These are phyloP conservation scores for Curvularia eragrostidis DNA, from an alignment of 2,329 filamentous ascomycete species.

Conservation along the genomic window DNA sequence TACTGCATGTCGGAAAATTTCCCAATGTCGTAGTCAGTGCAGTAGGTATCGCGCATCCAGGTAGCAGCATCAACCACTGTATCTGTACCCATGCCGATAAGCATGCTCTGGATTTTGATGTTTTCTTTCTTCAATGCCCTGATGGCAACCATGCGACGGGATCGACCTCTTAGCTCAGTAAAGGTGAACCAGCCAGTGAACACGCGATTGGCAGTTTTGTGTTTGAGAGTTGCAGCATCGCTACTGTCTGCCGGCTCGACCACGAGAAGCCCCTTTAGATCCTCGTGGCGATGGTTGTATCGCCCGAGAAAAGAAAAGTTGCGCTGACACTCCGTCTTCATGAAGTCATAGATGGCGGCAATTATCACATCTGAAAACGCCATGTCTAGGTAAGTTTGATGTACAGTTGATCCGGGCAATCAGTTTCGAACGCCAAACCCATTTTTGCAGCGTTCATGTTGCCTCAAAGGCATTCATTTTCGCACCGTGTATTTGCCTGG, in stretches of 20 bases:
- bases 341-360: constrained; percentile 17
- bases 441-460: too few species aligned
- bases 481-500: too few species aligned
- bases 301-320: constrained; percentile 24
- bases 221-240: background rate
- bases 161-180: background rate
- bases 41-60: constrained; percentile 22
- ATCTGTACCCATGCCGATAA: background rate
- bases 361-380: too few species aligned
- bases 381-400: too few species aligned
- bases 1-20: constrained; percentile 14
- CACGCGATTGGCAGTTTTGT: background rate
- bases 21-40: constrained; percentile 13
- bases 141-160: constrained; percentile 13
- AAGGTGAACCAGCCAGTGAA: constrained; percentile 15
- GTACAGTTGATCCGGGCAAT: too few species aligned
- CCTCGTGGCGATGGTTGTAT: constrained; percentile 18
- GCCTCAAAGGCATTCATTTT: too few species aligned
- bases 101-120: background rate
- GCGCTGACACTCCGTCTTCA: constrained; percentile 17
- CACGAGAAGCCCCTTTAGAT: constrained; percentile 14
- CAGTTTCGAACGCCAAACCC: too few species aligned
- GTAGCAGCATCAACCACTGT: background rate
- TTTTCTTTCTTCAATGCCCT: background rate
- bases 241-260: constrained; percentile 6